phyloP scores from a whole-genome alignment of 805 yeast genomes.

The Torulaspora microellipsoides region DNA sequence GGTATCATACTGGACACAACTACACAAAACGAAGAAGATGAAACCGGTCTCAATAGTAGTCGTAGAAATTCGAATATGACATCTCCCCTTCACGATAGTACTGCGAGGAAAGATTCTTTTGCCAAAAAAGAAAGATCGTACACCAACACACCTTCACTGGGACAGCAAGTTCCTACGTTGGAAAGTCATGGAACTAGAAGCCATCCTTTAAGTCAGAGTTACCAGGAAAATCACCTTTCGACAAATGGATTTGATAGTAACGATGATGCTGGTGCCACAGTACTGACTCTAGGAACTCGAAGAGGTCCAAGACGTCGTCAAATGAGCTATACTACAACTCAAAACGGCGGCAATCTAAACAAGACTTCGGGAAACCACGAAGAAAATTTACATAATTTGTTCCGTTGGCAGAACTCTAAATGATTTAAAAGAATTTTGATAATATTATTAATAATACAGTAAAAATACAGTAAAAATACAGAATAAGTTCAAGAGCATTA shows the following conservation, averaged over 20 bases:
- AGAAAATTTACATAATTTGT: conserved; percentile 13
- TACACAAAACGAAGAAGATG: conserved; percentile 2
- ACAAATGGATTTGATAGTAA: not conserved
- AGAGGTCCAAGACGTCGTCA: conserved; percentile 12
- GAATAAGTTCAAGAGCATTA: too few species aligned
- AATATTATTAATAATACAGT: too few species aligned
- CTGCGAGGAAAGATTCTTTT: not conserved
- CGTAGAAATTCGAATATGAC: not conserved
- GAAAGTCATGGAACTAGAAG: not conserved
- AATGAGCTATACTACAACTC: conserved; percentile 1
- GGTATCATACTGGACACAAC: conserved; percentile 13
- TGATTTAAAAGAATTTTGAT: not conserved
- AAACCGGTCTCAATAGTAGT: not conserved
- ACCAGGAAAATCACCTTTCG: not conserved
- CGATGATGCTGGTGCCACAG: conserved; percentile 2
- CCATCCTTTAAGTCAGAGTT: not conserved
- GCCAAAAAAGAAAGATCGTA: not conserved
- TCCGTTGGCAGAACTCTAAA: conserved; percentile 22
- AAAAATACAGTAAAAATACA: too few species aligned
- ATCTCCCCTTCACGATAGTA: not conserved
- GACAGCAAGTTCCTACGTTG: not conserved
- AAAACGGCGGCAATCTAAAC: not conserved
- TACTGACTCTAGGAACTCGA: conserved; percentile 8
- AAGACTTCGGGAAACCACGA: conserved; percentile 3
- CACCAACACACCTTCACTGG: not conserved